Evolutionary conservation across 257 asterid species (phyloP), one percentile per base, ranked within the genome.

Genomic region (Ophiorrhiza pumila): DNA sequence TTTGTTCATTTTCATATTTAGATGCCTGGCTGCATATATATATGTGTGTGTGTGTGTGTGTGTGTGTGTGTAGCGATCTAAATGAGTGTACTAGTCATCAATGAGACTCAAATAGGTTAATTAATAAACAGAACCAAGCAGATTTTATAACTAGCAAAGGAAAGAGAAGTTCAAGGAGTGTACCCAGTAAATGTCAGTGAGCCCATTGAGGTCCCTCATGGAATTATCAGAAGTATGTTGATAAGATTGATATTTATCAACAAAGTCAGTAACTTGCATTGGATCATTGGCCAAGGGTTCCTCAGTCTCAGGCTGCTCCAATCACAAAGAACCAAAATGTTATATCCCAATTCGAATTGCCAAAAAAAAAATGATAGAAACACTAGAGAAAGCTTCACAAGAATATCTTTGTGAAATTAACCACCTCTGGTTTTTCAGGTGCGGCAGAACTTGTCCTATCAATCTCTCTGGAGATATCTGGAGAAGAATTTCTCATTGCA

Each of bases 161-260:
- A 62, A 64, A 25, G 32, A 39, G 46, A n/a, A 31, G 43, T 46
- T 66, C 18, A 37, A 75, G 76, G 74, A 80, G 65, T 74, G 79
- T 88, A 95, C 99, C 99, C 99, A 92, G 77, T 86, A 90, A 73
- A 90, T 80, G 76, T 89, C 97, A 49, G 95, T 76, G 58, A 95
- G 87, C 68, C 86, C 93, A 80, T 81, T 76, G 49, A 85, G 71
- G 79, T 90, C 96, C 85, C 85, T 87, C 23, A 77, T 31, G 69
- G 86, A 76, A 69, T 72, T 79, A 74, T 83, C 97, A n/a, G 76
- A 74, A 22, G 77, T 78, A 77, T 47, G 78, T 71, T 73, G 70
- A 76, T 80, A 75, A 41, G 88, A 72, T 57, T 75, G 79, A 68
- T 74, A 46, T 49, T 83, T 83, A 77, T 81, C 86, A 71, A 77